These are phyloP conservation scores for Mortierella sp. DNA, from an alignment of 371 early-diverging fungal genomes.

Conservation along the genomic window DNA sequence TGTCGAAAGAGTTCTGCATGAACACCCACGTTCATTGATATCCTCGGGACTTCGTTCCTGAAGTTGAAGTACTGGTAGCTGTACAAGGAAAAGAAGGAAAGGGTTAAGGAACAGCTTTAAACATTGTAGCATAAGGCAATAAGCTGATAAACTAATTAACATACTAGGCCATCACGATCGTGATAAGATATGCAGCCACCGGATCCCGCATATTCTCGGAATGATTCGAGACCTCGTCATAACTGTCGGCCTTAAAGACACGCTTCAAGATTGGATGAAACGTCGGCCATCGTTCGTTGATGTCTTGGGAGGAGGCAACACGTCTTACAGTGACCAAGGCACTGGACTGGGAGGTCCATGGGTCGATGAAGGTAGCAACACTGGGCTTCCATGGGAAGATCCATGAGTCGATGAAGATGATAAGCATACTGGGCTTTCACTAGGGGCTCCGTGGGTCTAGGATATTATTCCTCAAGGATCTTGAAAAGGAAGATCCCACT, in stretches of 20 bases:
- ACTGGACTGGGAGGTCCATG: no score
- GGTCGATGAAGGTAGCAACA: no score
- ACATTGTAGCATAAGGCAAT: not conserved
- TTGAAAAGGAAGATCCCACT: no score
- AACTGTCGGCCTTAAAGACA: conserved; percentile 10
- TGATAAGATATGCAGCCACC: conserved; percentile 16
- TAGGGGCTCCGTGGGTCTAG: no score
- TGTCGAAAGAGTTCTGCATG: conserved; percentile 15
- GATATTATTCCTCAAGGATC: no score
- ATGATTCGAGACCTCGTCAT: conserved; percentile 20
- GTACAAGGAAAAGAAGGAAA: not conserved
- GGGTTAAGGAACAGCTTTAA: not conserved
- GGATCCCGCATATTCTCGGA: conserved; percentile 26
- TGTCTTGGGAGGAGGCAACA: conserved; percentile 14
- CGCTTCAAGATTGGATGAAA: conserved; percentile 11
- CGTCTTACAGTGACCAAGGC: no score
- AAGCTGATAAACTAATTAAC: not conserved
- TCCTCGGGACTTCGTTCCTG: conserved; percentile 6
- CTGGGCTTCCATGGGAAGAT: no score
- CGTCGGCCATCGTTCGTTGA: conserved; percentile 30
- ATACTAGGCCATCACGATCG: conserved; percentile 22
- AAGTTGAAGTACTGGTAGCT: conserved; percentile 12
- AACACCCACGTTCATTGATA: conserved; percentile 26
- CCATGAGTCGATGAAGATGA: no score
- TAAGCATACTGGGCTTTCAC: no score